phyloP scores from a whole-genome alignment of 2,329 filamentous ascomycete genomes.

The Colletotrichum scovillei region DNA sequence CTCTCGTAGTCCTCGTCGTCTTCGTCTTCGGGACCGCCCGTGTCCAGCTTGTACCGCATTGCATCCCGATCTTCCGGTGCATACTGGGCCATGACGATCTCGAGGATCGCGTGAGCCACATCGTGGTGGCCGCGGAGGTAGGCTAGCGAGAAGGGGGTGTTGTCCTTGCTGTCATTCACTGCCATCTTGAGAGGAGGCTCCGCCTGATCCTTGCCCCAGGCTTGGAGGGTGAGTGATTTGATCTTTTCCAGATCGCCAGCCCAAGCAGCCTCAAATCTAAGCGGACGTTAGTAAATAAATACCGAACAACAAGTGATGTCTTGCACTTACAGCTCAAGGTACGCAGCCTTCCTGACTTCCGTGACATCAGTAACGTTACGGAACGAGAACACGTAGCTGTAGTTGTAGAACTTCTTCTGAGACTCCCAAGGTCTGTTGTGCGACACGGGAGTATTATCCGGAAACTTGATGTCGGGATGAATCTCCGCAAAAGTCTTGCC shows the following conservation, averaged over 20 bases:
- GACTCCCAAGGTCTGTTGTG: conserved; percentile 23
- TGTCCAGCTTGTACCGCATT: conserved; percentile 60
- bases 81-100: conserved; percentile 78
- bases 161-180: conserved; percentile 60
- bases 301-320: not conserved
- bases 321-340: conserved; percentile 68
- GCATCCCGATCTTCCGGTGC: conserved; percentile 64
- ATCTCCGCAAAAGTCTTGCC: conserved; percentile 77
- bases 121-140: conserved; percentile 73
- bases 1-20: conserved; percentile 47
- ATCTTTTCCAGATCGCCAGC: conserved; percentile 73
- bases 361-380: conserved; percentile 64
- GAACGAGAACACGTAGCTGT: conserved; percentile 65
- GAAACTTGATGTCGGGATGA: conserved; percentile 61
- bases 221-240: conserved; percentile 70
- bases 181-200: conserved; percentile 74
- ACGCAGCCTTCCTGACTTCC: conserved; percentile 65
- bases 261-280: conserved; percentile 79
- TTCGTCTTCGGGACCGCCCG: conserved; percentile 48
- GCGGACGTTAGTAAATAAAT: conserved; percentile 38
- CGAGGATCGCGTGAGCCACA: conserved; percentile 73
- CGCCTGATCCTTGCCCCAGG: conserved; percentile 65
- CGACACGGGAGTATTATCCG: conserved; percentile 10
- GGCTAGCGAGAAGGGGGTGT: conserved; percentile 76
- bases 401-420: conserved; percentile 48